Evolutionary conservation across 1,284 basidiomycete species (phyloP), one percentile per base, ranked within the genome.

Genomic region (Ganoderma leucocontextum): DNA sequence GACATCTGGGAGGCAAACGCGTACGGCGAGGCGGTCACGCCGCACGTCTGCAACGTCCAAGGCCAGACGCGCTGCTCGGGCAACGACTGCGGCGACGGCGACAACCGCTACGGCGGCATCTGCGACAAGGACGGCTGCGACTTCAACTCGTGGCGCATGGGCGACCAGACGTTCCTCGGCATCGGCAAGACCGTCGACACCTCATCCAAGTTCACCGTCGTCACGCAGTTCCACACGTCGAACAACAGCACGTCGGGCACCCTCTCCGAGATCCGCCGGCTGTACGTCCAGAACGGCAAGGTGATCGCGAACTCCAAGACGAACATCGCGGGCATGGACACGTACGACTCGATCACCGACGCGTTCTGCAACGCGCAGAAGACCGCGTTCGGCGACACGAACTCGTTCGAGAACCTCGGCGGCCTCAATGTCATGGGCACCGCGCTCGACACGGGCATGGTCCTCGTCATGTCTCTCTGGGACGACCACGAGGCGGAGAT

Each of bases 1-100:
- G 86, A 88, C 77, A 80, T 87, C 75, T 87, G 85, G 86, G 84
- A 86, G 76, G 86, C 84, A 74, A 87, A 87, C 82, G 81, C 79
- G 66, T 77, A 81, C 70, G 80, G 84, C 53, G 76, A 82, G 57
- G 85, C 85, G 35, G 81, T 79, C 75, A 86, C 85, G 44, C 84
- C 85, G 62, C 85, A 86, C 75, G 80, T 81, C 63, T 87, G 86
- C 79, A 76, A 76, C 47, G 78, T 80, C 70, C 72, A 70, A 60
- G 82, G 80, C 13, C 82, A 82, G 73, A 81, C 80, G 22, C 77
- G 77, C 64, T 86, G 85, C 80, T 69, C 76, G 9, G 83, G 82
- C 42, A 76, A 70, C 60, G 78, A 80, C 53, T 85, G 84, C 72
- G 80, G 80, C 68, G 77, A 77, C 68, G 76, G 75, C 66, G 76